phyloP scores from a whole-genome alignment of 768 basidiomycete genomes.

The Serendipita sp. region DNA sequence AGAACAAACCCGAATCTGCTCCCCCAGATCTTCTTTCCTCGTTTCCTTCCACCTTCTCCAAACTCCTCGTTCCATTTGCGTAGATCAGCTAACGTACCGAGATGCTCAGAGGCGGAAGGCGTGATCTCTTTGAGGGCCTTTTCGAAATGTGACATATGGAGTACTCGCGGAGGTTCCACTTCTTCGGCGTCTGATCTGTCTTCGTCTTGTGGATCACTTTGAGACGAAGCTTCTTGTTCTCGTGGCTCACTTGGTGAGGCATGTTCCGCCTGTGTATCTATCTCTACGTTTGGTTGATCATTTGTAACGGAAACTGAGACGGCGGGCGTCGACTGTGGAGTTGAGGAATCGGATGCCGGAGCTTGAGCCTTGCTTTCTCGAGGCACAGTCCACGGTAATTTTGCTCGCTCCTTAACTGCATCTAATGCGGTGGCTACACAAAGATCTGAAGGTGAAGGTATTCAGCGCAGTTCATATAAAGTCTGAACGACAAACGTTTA shows the following conservation, averaged over 20 bases:
- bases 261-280: neutral
- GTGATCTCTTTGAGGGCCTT: conserved; percentile 81
- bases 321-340: neutral
- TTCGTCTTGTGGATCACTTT: neutral
- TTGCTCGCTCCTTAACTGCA: conserved; percentile 70
- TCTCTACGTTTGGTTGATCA: neutral
- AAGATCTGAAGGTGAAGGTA: conserved; percentile 39
- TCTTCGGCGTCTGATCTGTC: neutral
- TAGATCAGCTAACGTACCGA: conserved; percentile 57
- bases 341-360: neutral
- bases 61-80: conserved; percentile 89
- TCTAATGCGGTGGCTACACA: conserved; percentile 87
- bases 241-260: neutral
- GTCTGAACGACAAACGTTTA: conserved; percentile 46
- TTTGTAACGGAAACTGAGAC: neutral
- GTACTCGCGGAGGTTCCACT: conserved; percentile 20
- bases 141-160: conserved; percentile 50
- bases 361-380: neutral
- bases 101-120: conserved; percentile 70
- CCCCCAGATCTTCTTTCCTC: conserved; percentile 60
- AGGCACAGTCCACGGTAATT: conserved; percentile 52
- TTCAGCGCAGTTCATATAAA: conserved; percentile 3
- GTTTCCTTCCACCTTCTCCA: conserved; percentile 66
- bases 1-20: conserved; percentile 74
- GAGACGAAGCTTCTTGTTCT: neutral